A percentile compares a stretch with the other conserved stretches of the same genome.
Conservation (phyloP, 192 early-diverging fungal genomes). For the Backusella sp. region DNA sequence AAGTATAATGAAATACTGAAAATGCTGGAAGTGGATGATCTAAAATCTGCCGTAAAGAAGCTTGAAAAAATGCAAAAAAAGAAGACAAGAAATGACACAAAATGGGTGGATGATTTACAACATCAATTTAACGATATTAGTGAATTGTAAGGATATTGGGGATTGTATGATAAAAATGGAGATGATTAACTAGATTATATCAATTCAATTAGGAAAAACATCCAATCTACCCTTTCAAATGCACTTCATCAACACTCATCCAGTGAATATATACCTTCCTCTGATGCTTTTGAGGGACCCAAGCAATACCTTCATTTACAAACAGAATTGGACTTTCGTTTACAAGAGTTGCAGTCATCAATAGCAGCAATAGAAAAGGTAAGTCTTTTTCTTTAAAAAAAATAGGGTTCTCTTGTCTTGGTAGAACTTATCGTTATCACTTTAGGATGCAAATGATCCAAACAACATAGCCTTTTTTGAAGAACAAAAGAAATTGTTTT, state of each 20-base stretch:
- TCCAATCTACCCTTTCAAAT: neutral
- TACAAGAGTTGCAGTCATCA: neutral
- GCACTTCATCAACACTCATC: neutral
- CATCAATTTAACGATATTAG: neutral
- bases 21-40: neutral
- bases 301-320: neutral
- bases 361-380: neutral
- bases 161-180: neutral
- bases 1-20: neutral
- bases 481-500: neutral
- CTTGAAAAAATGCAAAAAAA: neutral
- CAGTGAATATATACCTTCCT: neutral
- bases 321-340: neutral
- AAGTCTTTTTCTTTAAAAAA: neutral
- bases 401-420: neutral
- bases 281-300: neutral
- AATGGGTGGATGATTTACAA: neutral
- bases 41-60: neutral
- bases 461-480: neutral
- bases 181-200: neutral
- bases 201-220: neutral
- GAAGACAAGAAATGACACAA: neutral
- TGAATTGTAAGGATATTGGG: neutral
- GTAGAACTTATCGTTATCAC: too few relatives aligned
- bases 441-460: neutral